Evolutionary conservation across 495 filamentous ascomycete species (phyloP).

Genomic region (Chaetomidium leptoderma): DNA sequence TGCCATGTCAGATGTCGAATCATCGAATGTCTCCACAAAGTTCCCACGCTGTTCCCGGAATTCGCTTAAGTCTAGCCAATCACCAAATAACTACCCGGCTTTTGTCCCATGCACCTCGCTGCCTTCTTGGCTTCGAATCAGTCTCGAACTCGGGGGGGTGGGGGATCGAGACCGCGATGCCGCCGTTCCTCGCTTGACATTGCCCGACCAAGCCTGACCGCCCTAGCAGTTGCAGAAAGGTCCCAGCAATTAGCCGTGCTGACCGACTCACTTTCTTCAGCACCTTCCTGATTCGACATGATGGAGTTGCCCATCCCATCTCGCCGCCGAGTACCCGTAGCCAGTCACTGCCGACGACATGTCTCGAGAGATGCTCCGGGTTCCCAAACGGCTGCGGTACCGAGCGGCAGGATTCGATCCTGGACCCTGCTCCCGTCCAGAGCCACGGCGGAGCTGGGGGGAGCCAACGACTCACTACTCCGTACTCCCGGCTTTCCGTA

Average conservation of each 20-base stretch:
- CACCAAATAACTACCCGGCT: constrained; percentile 42
- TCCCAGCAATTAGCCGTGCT: constrained; percentile 7
- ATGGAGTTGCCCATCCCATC: background rate
- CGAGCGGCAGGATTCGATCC: constrained; percentile 4
- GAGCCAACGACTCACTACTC: background rate
- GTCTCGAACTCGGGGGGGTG: background rate
- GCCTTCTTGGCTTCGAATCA: constrained; percentile 8
- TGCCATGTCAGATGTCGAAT: background rate
- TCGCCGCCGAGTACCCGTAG: no score
- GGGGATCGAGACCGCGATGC: background rate
- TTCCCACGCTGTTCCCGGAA: constrained; percentile 1
- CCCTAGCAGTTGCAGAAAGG: background rate
- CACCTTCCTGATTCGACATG: constrained; percentile 3
- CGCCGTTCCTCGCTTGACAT: constrained; percentile 10
- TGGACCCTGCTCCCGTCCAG: constrained; percentile 3
- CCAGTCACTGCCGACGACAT: no score
- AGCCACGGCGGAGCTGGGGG: background rate
- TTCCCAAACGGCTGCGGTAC: background rate
- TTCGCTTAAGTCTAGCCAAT: constrained; percentile 49
- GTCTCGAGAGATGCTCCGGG: background rate
- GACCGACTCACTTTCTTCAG: background rate
- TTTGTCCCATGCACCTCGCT: constrained; percentile 35
- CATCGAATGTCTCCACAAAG: constrained; percentile 1
- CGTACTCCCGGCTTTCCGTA: background rate
- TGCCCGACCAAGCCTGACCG: constrained; percentile 13